These are phyloP conservation scores for Aspergillus japonicus DNA, from an alignment of 2,329 filamentous ascomycete species.

Conservation along the genomic window DNA sequence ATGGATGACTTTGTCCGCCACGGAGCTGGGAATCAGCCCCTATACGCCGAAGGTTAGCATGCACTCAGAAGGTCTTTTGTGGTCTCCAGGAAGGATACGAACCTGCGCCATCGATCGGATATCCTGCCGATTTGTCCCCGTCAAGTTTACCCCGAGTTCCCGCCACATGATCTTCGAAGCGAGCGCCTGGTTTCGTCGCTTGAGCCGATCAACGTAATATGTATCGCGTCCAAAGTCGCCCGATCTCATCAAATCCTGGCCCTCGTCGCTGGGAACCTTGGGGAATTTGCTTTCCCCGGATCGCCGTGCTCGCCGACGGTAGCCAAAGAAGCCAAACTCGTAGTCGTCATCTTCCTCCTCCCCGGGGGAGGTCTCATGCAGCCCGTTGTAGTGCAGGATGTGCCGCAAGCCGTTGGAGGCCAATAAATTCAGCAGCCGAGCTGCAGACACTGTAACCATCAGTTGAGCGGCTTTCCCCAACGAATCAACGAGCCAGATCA, in stretches of 20 bases:
- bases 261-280: slow-evolving; percentile 78
- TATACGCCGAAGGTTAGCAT: slow-evolving; percentile 37
- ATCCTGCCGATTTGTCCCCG: slow-evolving; percentile 58
- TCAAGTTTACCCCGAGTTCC: slow-evolving; percentile 69
- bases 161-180: slow-evolving; percentile 73
- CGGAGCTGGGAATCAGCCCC: slow-evolving; percentile 72
- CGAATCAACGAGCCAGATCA: background rate
- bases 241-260: slow-evolving; percentile 74
- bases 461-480: background rate
- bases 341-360: slow-evolving; percentile 35
- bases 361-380: slow-evolving; percentile 20
- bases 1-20: slow-evolving; percentile 82
- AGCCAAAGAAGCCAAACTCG: slow-evolving; percentile 36
- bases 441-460: slow-evolving; percentile 30
- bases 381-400: slow-evolving; percentile 46
- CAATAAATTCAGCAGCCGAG: slow-evolving; percentile 56
- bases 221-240: slow-evolving; percentile 75
- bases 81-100: slow-evolving; percentile 19
- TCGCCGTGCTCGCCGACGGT: slow-evolving; percentile 49
- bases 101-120: slow-evolving; percentile 70
- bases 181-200: slow-evolving; percentile 60
- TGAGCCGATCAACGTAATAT: slow-evolving; percentile 49
- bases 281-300: slow-evolving; percentile 60
- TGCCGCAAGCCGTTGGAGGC: slow-evolving; percentile 53
- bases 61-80: no score